These are phyloP conservation scores for Trichophaea hybrida DNA, from an alignment of 2,329 filamentous ascomycete genomes.

Conservation along the genomic window DNA sequence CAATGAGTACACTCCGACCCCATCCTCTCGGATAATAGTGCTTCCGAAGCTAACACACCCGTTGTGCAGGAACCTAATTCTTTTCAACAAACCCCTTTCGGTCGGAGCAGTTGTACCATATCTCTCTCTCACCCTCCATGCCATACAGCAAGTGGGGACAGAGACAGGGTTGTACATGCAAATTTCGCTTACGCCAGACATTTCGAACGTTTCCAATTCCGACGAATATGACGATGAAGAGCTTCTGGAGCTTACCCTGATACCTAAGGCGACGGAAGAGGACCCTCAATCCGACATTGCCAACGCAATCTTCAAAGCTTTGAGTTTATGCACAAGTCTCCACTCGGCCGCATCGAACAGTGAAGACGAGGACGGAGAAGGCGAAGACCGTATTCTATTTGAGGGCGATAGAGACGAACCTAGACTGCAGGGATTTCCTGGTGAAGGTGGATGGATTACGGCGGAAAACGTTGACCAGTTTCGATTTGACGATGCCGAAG, in stretches of 20 bases:
- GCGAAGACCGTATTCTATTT: constrained; percentile 13
- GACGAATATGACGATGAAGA: constrained; percentile 20
- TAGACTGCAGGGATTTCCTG: constrained; percentile 17
- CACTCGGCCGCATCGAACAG: constrained; percentile 11
- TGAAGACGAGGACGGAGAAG: constrained; percentile 10
- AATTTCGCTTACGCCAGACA: constrained; percentile 12
- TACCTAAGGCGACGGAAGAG: constrained; percentile 1
- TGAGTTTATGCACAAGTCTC: constrained; percentile 20
- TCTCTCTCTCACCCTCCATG: constrained; percentile 19
- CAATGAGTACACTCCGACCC: constrained; percentile 9
- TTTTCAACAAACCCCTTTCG: constrained; percentile 13
- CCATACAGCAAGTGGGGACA: constrained; percentile 8
- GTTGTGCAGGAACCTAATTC: constrained; percentile 11
- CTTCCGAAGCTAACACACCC: not conserved
- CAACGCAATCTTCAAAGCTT: constrained; percentile 14
- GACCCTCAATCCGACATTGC: constrained; percentile 1
- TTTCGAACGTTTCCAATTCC: constrained; percentile 9
- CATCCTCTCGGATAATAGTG: not conserved
- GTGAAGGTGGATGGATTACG: constrained; percentile 22
- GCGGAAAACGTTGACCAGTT: constrained; percentile 22
- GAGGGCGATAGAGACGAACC: constrained; percentile 12
- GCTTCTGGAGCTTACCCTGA: constrained; percentile 16
- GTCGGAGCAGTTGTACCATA: constrained; percentile 16
- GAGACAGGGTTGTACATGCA: constrained; percentile 21
- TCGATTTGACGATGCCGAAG: constrained; percentile 11